phyloP scores from a whole-genome alignment of 768 basidiomycete genomes.

The Tricholomella constricta region DNA sequence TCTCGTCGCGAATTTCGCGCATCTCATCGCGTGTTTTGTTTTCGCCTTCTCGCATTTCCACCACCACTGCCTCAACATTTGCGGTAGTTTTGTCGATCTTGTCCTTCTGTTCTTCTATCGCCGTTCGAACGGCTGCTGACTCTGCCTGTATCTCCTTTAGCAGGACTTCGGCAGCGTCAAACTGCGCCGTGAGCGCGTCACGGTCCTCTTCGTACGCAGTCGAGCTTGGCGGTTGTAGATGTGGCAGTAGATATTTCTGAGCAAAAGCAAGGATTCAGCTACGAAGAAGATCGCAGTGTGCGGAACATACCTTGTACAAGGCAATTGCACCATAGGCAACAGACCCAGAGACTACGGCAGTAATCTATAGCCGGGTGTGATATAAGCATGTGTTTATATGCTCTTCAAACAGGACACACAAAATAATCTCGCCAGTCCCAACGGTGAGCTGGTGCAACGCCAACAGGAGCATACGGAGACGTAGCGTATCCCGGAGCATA shows the following conservation, averaged over 20 bases:
- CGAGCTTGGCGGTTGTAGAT: conserved; percentile 83
- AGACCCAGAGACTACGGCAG: conserved; percentile 87
- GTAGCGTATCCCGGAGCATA: conserved; percentile 49
- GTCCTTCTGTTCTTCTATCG: conserved; percentile 76
- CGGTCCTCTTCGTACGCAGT: conserved; percentile 91
- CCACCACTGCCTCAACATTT: conserved; percentile 72
- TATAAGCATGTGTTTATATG: conserved; percentile 26
- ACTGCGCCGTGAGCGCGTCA: conserved; percentile 82
- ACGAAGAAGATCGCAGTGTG: background rate
- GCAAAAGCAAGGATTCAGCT: conserved; percentile 8
- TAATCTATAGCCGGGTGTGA: conserved; percentile 60
- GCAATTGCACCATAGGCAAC: conserved; percentile 79
- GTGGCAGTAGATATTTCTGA: conserved; percentile 90
- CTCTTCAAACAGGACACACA: conserved; percentile 46
- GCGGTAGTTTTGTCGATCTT: conserved; percentile 70
- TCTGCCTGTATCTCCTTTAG: conserved; percentile 80
- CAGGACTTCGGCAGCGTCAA: conserved; percentile 83
- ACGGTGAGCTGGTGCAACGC: conserved; percentile 42
- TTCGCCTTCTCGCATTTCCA: conserved; percentile 79
- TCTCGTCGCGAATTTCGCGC: conserved; percentile 88
- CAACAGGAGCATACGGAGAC: conserved; percentile 36
- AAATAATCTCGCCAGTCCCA: conserved; percentile 99
- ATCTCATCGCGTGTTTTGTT: conserved; percentile 82
- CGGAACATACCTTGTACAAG: conserved; percentile 66
- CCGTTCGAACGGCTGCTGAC: conserved; percentile 67